phyloP scores from a whole-genome alignment of 2,329 filamentous ascomycete genomes.

The Epicoccum nigrum region DNA sequence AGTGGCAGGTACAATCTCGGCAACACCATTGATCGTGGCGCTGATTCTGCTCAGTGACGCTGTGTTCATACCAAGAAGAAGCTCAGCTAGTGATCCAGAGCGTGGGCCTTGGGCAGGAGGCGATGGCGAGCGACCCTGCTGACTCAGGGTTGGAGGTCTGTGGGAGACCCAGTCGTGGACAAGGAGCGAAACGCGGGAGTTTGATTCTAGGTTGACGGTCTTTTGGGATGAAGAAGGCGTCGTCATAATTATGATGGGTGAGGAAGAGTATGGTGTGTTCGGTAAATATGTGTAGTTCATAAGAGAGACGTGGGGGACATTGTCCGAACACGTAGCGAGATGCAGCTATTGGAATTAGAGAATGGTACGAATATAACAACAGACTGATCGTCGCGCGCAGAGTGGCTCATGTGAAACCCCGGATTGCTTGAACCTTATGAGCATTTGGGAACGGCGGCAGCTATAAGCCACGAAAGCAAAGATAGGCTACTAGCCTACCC shows the following conservation, averaged over 20 bases:
- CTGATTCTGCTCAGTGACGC: slow-evolving; percentile 86
- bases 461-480: background rate
- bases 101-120: slow-evolving; percentile 58
- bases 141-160: slow-evolving; percentile 75
- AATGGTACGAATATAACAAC: background rate
- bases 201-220: slow-evolving; percentile 79
- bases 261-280: slow-evolving; percentile 67
- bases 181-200: slow-evolving; percentile 88
- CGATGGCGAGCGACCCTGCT: slow-evolving; percentile 61
- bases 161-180: slow-evolving; percentile 98
- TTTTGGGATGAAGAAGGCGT: slow-evolving; percentile 81
- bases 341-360: slow-evolving; percentile 71
- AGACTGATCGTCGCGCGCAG: background rate
- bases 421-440: background rate
- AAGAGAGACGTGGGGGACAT: slow-evolving; percentile 87
- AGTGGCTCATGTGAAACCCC: background rate
- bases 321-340: slow-evolving; percentile 84
- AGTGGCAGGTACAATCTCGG: slow-evolving; percentile 72
- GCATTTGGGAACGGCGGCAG: background rate
- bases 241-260: slow-evolving; percentile 83
- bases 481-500: background rate
- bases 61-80: slow-evolving; percentile 90
- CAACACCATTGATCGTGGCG: slow-evolving; percentile 90
- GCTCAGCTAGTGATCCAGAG: slow-evolving; percentile 76
- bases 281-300: slow-evolving; percentile 99